A percentile compares a stretch with the other conserved stretches of the same genome.
Conservation (phyloP, 140 eudicot species). For the Bidens hawaiensis region DNA sequence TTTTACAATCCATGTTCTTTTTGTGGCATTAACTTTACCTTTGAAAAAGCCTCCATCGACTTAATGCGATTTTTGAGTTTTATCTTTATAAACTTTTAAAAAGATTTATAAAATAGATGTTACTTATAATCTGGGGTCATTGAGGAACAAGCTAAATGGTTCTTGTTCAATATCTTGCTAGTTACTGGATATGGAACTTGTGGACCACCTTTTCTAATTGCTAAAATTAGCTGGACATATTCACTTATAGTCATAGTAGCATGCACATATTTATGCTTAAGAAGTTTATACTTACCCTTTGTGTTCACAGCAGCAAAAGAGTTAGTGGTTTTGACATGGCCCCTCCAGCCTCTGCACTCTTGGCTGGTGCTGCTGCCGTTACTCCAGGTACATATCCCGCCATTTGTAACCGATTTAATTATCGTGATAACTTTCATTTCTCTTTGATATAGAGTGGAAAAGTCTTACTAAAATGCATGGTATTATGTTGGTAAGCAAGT, state of each 20-base stretch:
- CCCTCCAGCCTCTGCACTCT: conserved; percentile 79
- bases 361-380: conserved; percentile 61
- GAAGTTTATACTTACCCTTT: conserved; percentile 2
- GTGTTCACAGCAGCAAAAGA: conserved; percentile 72
- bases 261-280: neutral
- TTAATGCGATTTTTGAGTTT: neutral
- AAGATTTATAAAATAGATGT: neutral
- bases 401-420: neutral
- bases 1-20: neutral
- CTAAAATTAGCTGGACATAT: neutral
- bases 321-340: conserved; percentile 96
- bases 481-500: conserved; percentile 83
- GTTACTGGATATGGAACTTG: neutral
- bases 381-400: conserved; percentile 52
- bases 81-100: neutral
- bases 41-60: neutral
- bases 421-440: conserved; percentile 42
- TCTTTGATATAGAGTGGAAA: conserved; percentile 73
- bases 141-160: neutral
- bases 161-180: neutral
- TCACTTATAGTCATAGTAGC: neutral
- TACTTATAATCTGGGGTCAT: neutral
- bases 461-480: conserved; percentile 75
- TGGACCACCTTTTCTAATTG: neutral
- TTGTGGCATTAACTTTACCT: neutral